These are phyloP conservation scores for Ormosia semicastrata DNA, from an alignment of 306 rosid genomes.

Conservation along the genomic window DNA sequence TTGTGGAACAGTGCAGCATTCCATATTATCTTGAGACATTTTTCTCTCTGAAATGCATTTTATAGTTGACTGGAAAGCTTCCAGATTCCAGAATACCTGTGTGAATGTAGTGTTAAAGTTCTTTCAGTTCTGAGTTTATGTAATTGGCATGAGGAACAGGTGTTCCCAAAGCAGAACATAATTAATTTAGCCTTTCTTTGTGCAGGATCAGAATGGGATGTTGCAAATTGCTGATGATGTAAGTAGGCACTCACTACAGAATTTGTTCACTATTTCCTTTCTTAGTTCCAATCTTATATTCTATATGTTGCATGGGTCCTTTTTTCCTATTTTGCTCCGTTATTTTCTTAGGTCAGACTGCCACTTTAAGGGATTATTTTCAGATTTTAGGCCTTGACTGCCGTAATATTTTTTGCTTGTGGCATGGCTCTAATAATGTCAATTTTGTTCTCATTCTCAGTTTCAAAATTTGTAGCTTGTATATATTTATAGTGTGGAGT, in stretches of 20 bases:
- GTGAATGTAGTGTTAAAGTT: conserved; percentile 9
- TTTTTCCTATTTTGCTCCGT: neutral
- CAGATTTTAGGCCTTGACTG: neutral
- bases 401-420: neutral
- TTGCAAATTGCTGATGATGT: conserved; percentile 89
- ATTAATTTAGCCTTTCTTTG: conserved; percentile 19
- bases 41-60: neutral
- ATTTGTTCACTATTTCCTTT: neutral
- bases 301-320: neutral
- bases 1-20: neutral
- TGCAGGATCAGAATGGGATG: conserved; percentile 70
- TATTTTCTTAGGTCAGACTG: neutral
- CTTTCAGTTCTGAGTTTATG: neutral
- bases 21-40: conserved; percentile 8
- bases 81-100: neutral
- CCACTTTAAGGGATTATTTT: neutral
- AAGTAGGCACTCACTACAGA: conserved; percentile 38
- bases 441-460: neutral
- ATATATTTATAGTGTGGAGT: neutral
- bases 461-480: conserved; percentile 1
- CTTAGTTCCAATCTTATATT: conserved; percentile 6
- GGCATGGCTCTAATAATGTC: neutral
- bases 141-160: neutral
- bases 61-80: neutral
- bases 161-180: neutral